phyloP scores from a whole-genome alignment of 192 early-diverging fungal genomes.

The Coemansia interrupta region DNA sequence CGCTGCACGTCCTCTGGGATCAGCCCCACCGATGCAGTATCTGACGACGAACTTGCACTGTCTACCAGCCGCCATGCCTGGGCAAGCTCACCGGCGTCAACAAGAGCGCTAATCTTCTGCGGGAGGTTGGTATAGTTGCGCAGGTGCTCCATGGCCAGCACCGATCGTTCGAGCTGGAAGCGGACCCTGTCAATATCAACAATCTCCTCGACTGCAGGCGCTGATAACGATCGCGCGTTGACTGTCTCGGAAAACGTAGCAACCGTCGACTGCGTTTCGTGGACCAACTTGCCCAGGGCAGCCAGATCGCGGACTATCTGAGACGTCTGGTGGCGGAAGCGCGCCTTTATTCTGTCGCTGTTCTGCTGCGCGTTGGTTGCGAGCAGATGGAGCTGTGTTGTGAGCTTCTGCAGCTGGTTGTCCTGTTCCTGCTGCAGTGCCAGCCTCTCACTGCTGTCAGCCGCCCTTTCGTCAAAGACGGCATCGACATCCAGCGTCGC shows the following conservation, averaged over 20 bases:
- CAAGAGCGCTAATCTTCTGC: slow-evolving; percentile 22
- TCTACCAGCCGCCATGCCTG: slow-evolving; percentile 38
- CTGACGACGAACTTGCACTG: background rate
- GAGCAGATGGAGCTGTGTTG: slow-evolving; percentile 44
- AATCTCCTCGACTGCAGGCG: slow-evolving; percentile 18
- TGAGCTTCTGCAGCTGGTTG: slow-evolving; percentile 26
- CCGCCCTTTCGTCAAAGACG: background rate
- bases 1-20: slow-evolving; percentile 2
- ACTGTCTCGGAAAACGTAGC: slow-evolving; percentile 12
- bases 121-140: slow-evolving; percentile 39
- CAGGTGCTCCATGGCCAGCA: slow-evolving; percentile 25
- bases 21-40: background rate
- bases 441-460: background rate
- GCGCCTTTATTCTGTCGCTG: slow-evolving; percentile 47
- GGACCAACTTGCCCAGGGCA: slow-evolving; percentile 24
- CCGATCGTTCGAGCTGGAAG: slow-evolving; percentile 20
- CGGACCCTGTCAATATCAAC: slow-evolving; percentile 26
- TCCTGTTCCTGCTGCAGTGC: slow-evolving; percentile 7
- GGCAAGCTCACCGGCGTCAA: slow-evolving; percentile 24
- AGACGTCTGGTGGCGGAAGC: slow-evolving; percentile 39
- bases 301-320: slow-evolving; percentile 41
- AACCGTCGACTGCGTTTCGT: slow-evolving; percentile 24
- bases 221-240: slow-evolving; percentile 17
- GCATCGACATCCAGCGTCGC: slow-evolving; percentile 9
- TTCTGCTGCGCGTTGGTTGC: slow-evolving; percentile 44